Conservation (phyloP, 2,329 filamentous ascomycete species). For the Fusarium paranaense region DNA sequence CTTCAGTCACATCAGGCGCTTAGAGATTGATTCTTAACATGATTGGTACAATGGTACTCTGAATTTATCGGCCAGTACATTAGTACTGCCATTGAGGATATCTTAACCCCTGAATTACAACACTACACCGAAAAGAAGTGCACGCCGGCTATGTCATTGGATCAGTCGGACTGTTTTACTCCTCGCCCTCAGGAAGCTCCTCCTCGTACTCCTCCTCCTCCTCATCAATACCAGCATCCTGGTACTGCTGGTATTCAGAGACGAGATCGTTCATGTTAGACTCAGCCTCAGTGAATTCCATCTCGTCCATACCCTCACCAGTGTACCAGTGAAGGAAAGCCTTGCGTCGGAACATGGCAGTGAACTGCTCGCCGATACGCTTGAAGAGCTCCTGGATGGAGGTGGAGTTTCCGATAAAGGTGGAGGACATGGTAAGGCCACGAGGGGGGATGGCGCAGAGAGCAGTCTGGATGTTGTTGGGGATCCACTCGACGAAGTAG, state of each 20-base stretch:
- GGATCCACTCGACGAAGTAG: constrained; percentile 99
- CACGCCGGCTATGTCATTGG: constrained; percentile 39
- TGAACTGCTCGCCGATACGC: constrained; percentile 99
- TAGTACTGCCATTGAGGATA: constrained; percentile 54
- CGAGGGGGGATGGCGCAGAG: constrained; percentile 98
- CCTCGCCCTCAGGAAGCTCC: constrained; percentile 83
- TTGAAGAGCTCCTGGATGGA: constrained; percentile 99
- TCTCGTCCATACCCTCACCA: constrained; percentile 99
- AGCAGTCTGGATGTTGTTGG: constrained; percentile 99
- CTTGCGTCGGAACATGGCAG: constrained; percentile 99
- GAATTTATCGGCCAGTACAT: constrained; percentile 47
- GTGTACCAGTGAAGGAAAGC: constrained; percentile 99
- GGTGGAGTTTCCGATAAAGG: constrained; percentile 99
- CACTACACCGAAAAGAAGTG: constrained; percentile 49
- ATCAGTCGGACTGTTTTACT: constrained; percentile 45
- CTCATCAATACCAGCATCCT: constrained; percentile 97
- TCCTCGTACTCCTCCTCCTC: constrained; percentile 96
- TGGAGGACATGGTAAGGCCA: constrained; percentile 98
- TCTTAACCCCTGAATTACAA: constrained; percentile 54
- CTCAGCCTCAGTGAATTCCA: constrained; percentile 99
- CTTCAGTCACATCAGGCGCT: neutral
- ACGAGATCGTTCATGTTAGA: constrained; percentile 99
- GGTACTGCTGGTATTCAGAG: constrained; percentile 99
- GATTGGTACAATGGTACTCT: constrained; percentile 46
- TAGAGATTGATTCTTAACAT: constrained; percentile 14